These are phyloP conservation scores for Ogataea ganodermae DNA, from an alignment of 805 yeast genomes.

Conservation along the genomic window DNA sequence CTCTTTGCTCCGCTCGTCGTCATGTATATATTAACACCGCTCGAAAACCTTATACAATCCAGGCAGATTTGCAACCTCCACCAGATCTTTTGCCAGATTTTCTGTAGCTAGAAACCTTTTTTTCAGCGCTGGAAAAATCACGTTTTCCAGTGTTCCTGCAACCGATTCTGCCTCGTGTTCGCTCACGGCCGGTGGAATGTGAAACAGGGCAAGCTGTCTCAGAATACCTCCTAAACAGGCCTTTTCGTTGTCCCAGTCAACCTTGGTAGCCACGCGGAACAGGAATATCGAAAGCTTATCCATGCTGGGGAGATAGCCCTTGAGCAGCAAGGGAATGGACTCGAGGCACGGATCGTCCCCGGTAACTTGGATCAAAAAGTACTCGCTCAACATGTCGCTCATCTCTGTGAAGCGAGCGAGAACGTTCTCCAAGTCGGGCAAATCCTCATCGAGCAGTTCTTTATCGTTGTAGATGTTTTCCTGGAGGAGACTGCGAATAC, in stretches of 20 bases:
- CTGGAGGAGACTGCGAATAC: slow-evolving; percentile 40
- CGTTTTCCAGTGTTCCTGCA: slow-evolving; percentile 50
- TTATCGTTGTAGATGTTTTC: slow-evolving; percentile 36
- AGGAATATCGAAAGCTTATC: slow-evolving; percentile 68
- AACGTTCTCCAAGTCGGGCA: slow-evolving; percentile 19
- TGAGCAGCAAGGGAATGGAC: slow-evolving; percentile 68
- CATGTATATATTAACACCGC: slow-evolving; percentile 56
- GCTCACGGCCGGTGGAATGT: slow-evolving; percentile 62
- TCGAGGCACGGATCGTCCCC: slow-evolving; percentile 39
- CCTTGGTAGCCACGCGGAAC: slow-evolving; percentile 55
- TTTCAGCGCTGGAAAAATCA: slow-evolving; percentile 66
- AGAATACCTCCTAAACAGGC: slow-evolving; percentile 67
- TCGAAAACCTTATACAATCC: slow-evolving; percentile 91
- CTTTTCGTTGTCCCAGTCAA: slow-evolving; percentile 69
- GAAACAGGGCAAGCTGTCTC: slow-evolving; percentile 67
- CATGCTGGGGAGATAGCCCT: slow-evolving; percentile 62
- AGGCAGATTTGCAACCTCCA: slow-evolving; percentile 89
- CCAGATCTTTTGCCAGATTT: slow-evolving; percentile 51
- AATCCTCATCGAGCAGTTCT: slow-evolving; percentile 10
- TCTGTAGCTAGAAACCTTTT: slow-evolving; percentile 65
- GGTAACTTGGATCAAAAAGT: slow-evolving; percentile 58
- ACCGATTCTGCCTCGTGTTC: slow-evolving; percentile 29
- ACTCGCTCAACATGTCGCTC: slow-evolving; percentile 80
- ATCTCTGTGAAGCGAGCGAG: slow-evolving; percentile 38
- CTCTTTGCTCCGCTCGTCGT: neutral